phyloP scores from a whole-genome alignment of 768 basidiomycete genomes.

The Xerocomellus intermedius region DNA sequence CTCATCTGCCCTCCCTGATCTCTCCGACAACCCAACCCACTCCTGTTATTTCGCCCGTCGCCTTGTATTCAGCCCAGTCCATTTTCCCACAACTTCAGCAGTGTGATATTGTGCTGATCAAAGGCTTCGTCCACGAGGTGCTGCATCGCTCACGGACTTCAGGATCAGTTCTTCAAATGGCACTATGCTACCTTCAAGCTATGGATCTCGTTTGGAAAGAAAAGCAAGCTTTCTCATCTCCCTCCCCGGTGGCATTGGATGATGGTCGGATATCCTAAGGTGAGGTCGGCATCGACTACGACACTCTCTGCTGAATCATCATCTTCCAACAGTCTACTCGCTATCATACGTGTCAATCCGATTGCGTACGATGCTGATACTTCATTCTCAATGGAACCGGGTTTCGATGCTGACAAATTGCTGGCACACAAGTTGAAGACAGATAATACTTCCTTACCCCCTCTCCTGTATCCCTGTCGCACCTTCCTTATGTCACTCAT shows the following conservation, averaged over 20 bases:
- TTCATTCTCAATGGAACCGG: conserved; percentile 18
- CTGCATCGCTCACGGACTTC: conserved; percentile 84
- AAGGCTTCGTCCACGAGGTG: conserved; percentile 84
- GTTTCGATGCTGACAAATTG: conserved; percentile 8
- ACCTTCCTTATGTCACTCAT: conserved; percentile 88
- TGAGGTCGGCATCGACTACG: conserved; percentile 42
- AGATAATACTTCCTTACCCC: conserved; percentile 24
- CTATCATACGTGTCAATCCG: conserved; percentile 45
- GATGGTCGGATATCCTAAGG: conserved; percentile 43
- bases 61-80: too few relatives aligned
- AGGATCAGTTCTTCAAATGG: conserved; percentile 80
- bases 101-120: conserved; percentile 55
- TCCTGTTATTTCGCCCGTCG: too few relatives aligned
- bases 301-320: conserved; percentile 24
- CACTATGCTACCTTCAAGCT: conserved; percentile 84
- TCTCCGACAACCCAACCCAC: too few relatives aligned
- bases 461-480: conserved; percentile 80
- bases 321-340: conserved; percentile 31
- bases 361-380: conserved; percentile 15
- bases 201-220: conserved; percentile 60
- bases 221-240: conserved; percentile 41
- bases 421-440: conserved; percentile 10
- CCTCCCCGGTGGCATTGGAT: conserved; percentile 41
- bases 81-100: conserved; percentile 13
- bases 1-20: conserved; percentile 39